Base-by-base conservation (phyloP, 2,329 filamentous ascomycete species). In the Pseudogymnoascus sp. region DNA sequence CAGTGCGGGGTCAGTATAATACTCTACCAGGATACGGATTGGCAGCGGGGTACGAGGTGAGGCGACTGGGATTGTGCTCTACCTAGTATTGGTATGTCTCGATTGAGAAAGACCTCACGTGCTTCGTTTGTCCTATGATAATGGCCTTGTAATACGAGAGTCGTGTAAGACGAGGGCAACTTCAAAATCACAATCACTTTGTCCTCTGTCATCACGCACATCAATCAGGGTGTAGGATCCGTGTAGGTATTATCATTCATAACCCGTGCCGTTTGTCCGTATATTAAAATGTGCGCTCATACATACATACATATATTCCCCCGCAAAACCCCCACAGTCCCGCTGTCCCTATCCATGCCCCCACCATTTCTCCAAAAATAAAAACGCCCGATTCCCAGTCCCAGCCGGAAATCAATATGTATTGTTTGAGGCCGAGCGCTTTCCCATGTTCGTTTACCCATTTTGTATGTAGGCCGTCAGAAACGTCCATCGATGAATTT, bases 241-340 rank as follows among this genome's bases (percentile, higher is more conserved):
- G n/a, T 54, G 10, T 6, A 54, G 47, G 47, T 10, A 54, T 54
- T 54, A 54, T 26, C 26, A 54, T 54, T 54, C 47, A 54, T 54
- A 6, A 31, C 31, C 47, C n/a, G n/a, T 29, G 14, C 47, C 47
- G 26, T 54, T 54, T 54, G 47, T 54, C 47, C 47, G 14, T 54
- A 54, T 54, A 54, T 54, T 54, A 31, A 54, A 26, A 54, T 54
- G 47, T 54, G 31, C 47, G 26, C 26, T 54, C 47, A 54, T 54
- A 54, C 47, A 54, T 54, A 54, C 47, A 54, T 54, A 54, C 47
- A 54, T 29, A 31, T 54, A 54, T 18, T 31, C 47, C 23, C 40
- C 47, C 18, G 42, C 42, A 47, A 54, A 54, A 16, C 7, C 26
- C 26, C 40, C 47, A 54, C 47, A 54, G 47, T 54, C 47, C 47